These are phyloP conservation scores for Debaryomycetaceae sp. DNA, from an alignment of 1,139 yeast genomes.

Conservation along the genomic window DNA sequence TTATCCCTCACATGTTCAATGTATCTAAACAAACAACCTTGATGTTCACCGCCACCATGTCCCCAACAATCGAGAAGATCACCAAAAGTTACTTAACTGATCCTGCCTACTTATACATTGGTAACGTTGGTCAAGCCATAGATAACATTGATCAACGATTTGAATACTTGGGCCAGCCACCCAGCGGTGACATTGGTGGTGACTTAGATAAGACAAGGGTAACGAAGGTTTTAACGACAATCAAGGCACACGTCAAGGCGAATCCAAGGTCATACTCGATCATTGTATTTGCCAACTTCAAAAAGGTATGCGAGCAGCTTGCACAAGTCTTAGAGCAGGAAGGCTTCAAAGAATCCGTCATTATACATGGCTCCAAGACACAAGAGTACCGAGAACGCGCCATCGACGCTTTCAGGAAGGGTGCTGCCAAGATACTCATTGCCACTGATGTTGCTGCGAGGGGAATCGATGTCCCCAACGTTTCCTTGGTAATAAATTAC, in stretches of 20 bases:
- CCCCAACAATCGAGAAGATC: slow-evolving; percentile 64
- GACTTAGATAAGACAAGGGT: slow-evolving; percentile 22
- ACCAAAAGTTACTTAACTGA: slow-evolving; percentile 55
- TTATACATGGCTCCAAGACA: slow-evolving; percentile 81
- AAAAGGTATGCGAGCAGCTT: slow-evolving; percentile 65
- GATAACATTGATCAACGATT: slow-evolving; percentile 68
- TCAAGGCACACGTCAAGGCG: slow-evolving; percentile 24
- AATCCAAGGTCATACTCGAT: slow-evolving; percentile 39
- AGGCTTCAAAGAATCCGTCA: slow-evolving; percentile 48
- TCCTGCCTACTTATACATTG: slow-evolving; percentile 66
- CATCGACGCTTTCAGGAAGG: slow-evolving; percentile 56
- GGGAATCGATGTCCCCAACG: slow-evolving; percentile 88
- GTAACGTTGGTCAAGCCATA: slow-evolving; percentile 59
- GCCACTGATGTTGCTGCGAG: slow-evolving; percentile 98
- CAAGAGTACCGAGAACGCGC: slow-evolving; percentile 89
- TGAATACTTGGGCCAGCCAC: slow-evolving; percentile 32
- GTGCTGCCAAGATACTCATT: slow-evolving; percentile 61
- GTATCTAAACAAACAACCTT: slow-evolving; percentile 44
- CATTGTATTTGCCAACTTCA: slow-evolving; percentile 78
- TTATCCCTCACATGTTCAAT: slow-evolving; percentile 26
- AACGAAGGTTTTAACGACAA: slow-evolving; percentile 19
- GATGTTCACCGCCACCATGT: slow-evolving; percentile 95
- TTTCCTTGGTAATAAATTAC: slow-evolving; percentile 77
- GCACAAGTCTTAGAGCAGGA: slow-evolving; percentile 42
- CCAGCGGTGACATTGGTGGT: slow-evolving; percentile 9